Conservation (phyloP, 306 rosid species). For the Astragalus membranaceus region DNA sequence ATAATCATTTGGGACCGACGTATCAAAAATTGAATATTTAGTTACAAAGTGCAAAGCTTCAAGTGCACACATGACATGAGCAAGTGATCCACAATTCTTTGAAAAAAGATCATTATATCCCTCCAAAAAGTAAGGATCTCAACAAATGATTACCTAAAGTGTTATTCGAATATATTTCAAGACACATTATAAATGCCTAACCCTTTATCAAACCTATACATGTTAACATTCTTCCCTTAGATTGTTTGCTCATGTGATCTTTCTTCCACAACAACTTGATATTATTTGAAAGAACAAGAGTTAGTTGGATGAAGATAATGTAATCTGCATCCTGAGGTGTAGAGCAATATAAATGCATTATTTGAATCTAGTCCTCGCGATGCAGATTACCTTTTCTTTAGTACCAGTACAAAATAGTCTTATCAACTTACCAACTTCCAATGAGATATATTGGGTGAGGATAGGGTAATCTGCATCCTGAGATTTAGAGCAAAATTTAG, state of each 20-base stretch:
- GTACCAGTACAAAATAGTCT: background rate
- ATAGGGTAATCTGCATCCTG: slow-evolving; percentile 22
- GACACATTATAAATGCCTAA: background rate
- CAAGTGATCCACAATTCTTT: no score
- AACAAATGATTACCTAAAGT: background rate
- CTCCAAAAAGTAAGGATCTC: background rate
- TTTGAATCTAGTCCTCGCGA: slow-evolving; percentile 1
- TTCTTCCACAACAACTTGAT: background rate
- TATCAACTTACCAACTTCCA: background rate
- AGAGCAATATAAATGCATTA: slow-evolving; percentile 1
- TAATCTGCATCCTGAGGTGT: slow-evolving; percentile 40
- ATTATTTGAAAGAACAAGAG: background rate
- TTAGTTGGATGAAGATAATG: background rate
- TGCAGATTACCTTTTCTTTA: slow-evolving; percentile 19
- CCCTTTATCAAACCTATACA: background rate
- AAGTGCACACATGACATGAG: no score
- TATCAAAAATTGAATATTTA: no score
- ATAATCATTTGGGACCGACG: no score
- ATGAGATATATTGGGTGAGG: background rate
- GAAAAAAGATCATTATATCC: background rate
- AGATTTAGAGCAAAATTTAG: slow-evolving; percentile 37
- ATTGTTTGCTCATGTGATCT: background rate
- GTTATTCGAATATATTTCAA: background rate
- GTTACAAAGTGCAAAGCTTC: no score
- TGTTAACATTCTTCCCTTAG: background rate